phyloP scores from a whole-genome alignment of 768 basidiomycete species.

The Auriscalpium microsporum region DNA sequence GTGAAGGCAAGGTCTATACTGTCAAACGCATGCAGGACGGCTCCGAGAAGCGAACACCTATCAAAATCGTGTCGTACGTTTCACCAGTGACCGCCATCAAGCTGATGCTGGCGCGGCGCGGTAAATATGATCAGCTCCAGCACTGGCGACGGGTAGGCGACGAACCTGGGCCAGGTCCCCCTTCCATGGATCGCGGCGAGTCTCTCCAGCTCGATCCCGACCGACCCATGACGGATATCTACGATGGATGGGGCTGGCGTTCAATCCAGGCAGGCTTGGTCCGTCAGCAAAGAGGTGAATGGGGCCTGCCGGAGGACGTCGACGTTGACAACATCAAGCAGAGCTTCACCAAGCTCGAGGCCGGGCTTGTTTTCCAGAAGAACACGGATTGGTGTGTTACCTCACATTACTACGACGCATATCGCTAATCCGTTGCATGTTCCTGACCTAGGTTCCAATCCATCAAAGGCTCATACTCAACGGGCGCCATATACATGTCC shows the following conservation, averaged over 20 bases:
- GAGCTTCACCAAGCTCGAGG: constrained; percentile 17
- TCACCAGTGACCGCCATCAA: constrained; percentile 11
- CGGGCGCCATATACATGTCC: constrained; percentile 19
- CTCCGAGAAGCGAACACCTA: constrained; percentile 13
- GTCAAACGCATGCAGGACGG: constrained; percentile 5
- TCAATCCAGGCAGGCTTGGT: constrained; percentile 17
- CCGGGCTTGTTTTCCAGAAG: constrained; percentile 16
- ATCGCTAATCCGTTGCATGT: neutral
- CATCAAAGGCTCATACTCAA: constrained; percentile 12
- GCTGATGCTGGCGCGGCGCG: constrained; percentile 14
- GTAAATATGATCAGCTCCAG: constrained; percentile 20
- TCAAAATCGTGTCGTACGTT: constrained; percentile 18
- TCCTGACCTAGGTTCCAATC: constrained; percentile 16
- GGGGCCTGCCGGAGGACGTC: constrained; percentile 15
- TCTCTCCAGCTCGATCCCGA: constrained; percentile 6
- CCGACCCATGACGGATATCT: constrained; percentile 16
- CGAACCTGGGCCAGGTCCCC: constrained; percentile 4
- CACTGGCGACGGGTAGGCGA: constrained; percentile 18
- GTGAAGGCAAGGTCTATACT: constrained; percentile 13
- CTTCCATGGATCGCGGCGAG: neutral
- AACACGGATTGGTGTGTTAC: constrained; percentile 19
- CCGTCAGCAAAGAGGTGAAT: constrained; percentile 8
- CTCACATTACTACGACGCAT: neutral
- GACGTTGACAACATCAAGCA: constrained; percentile 14
- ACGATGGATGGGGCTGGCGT: constrained; percentile 23